Base-by-base conservation (phyloP, 139 green algal genomes). In the Pseudopediastrum boryanum region DNA sequence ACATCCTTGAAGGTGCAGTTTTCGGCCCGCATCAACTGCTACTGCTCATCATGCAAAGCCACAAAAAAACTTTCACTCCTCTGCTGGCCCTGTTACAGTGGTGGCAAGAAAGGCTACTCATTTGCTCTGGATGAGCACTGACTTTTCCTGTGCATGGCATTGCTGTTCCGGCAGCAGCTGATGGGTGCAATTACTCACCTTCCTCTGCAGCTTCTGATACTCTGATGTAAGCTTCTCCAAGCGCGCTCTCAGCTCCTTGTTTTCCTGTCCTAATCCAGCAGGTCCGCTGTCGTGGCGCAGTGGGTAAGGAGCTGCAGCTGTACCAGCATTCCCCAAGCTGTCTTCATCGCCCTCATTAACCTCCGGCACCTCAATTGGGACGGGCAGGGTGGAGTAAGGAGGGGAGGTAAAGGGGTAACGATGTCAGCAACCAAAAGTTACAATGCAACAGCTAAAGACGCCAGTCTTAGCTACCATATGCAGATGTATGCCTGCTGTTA, bases 291-390 rank as follows among this genome's bases (percentile, higher is more conserved):
- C 10, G 8, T n/a, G 56, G 25, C 9, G 25, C 56, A 65, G 21
- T n/a, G 35, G 21, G 25, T 65, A n/a, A 27, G 19, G 56, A n/a
- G 19, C 25, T 41, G 58, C 58, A 67, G 21, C 58, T 41, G 50
- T 61, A 1, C 23, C 23, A 23, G 25, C n/a, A 35, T 72, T 13
- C 29, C 25, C 25, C 56, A 10, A 38, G 39, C 61, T 61, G 43
- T 81, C 75, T 23, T 82, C 76, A 3, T 82, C 76, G 16, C 19
- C 33, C 65, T 82, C 76, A 43, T 82, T 82, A 6, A 76, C 76
- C 76, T 82, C 76, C 2, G 76, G 76, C 64, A 82, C 54, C 54
- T 64, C n/a, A 25, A 64, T 8, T 16, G 48, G 16, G 48, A 16
- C n/a, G n/a, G n/a, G n/a, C n/a, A n/a, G n/a, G n/a, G n/a, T n/a